Percentiles rank a stretch among this genome's conserved stretches.
These are phyloP conservation scores for Phylloporus rhodoxanthus DNA, from an alignment of 768 basidiomycete genomes.

Conservation along the genomic window DNA sequence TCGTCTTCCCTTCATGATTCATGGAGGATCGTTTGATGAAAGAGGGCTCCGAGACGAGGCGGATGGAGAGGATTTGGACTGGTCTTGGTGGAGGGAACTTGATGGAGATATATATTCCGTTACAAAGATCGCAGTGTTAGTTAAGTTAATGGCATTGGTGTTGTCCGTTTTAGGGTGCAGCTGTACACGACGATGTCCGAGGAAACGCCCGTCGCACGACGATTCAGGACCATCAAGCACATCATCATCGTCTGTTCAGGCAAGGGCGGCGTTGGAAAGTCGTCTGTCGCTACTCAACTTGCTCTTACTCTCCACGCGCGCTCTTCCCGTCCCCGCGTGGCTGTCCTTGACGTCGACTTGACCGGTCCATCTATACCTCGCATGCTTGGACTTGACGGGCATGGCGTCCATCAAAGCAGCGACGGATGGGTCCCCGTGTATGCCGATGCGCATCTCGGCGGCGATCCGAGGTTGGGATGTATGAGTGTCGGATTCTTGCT, in stretches of 20 bases:
- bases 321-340: conserved; percentile 63
- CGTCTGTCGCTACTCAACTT: conserved; percentile 89
- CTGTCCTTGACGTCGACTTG: conserved; percentile 90
- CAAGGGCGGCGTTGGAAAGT: conserved; percentile 98
- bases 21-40: conserved; percentile 56
- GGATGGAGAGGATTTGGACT: conserved; percentile 10
- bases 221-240: conserved; percentile 69
- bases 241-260: conserved; percentile 93
- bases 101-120: conserved; percentile 1
- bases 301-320: conserved; percentile 79
- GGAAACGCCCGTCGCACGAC: conserved; percentile 60
- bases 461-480: conserved; percentile 68
- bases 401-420: conserved; percentile 86
- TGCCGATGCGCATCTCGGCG: conserved; percentile 56
- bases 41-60: conserved; percentile 57
- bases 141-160: conserved; percentile 5
- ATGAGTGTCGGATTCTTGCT: conserved; percentile 97
- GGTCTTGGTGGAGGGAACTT: conserved; percentile 1
- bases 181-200: conserved; percentile 19
- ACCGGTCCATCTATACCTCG: conserved; percentile 93
- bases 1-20: conserved; percentile 44
- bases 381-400: conserved; percentile 87
- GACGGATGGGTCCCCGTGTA: conserved; percentile 99
- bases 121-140: neutral
- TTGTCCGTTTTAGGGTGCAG: neutral